Evolutionary conservation across 176 grass and related monocot genomes (phyloP).

Genomic region (Musa troglodytarum): DNA sequence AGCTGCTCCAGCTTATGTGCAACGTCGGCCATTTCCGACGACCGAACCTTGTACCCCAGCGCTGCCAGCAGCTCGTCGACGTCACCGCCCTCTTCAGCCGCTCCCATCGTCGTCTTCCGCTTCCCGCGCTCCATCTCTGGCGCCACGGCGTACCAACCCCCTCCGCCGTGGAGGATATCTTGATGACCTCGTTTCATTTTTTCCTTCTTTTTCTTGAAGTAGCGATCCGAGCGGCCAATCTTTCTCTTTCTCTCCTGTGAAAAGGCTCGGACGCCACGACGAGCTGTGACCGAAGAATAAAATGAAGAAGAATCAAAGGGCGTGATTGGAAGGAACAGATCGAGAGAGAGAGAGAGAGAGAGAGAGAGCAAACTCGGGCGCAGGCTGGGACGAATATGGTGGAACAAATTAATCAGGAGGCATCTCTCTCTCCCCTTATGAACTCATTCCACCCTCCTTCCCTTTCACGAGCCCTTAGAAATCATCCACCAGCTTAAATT

Average conservation of each 20-base stretch:
- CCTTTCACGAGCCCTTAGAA: too few species aligned
- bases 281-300: background rate
- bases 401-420: background rate
- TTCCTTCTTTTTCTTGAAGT: background rate
- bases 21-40: constrained; percentile 95
- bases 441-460: too few species aligned
- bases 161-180: constrained; percentile 32
- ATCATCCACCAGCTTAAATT: too few species aligned
- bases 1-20: constrained; percentile 98
- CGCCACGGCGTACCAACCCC: constrained; percentile 14
- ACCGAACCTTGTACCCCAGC: constrained; percentile 88
- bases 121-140: constrained; percentile 33
- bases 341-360: background rate
- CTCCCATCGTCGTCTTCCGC: background rate
- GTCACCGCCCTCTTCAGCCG: constrained; percentile 42
- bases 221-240: background rate
- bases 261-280: background rate
- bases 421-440: background rate
- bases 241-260: background rate
- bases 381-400: background rate
- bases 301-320: background rate
- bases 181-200: constrained; percentile 81
- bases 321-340: background rate
- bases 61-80: constrained; percentile 81
- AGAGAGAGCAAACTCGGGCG: background rate